Base-by-base conservation (phyloP, 768 basidiomycete genomes). In the Postia placenta region DNA sequence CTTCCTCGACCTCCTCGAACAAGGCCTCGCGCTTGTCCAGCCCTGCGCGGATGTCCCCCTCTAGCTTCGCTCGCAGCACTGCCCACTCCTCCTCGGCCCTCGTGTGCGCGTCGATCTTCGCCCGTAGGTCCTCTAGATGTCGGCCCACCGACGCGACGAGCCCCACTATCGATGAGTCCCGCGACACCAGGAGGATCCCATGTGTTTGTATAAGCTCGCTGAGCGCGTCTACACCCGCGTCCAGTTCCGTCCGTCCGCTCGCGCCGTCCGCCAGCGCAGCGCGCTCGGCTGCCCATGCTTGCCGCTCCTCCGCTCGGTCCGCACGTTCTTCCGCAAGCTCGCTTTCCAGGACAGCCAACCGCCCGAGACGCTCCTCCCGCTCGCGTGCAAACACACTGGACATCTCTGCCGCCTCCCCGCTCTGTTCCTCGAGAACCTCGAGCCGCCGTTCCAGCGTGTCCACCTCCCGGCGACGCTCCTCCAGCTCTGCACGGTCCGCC, bases 141-240 rank as follows among this genome's bases (percentile, higher is more conserved):
- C 54, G 45, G 15, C 49, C 54, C 5, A 70, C 49, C 3, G 64
- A 63, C 7, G 55, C 48, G 5, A 64, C 60, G 1, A 67, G 46
- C 1, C 48, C 62, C 5, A 33, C 43, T 1, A 69, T 47, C 2
- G 67, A 54, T 7, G 52, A 42, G 12, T 64, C 63, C 11, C 60
- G 56, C 5, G 64, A 60, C 39, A 70, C 75, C 19, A 80, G 64
- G n/a, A 73, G 71, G 55, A 89, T 72, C 14, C 71, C 73, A 58
- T 85, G 78, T 28, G 70, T 70, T 55, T 76, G 75, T 50, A 84
- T 72, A 53, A 90, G 65, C 4, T 52, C 60, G 42, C 72, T 74
- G 26, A 89, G 58, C 12, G 72, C 65, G 4, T 69, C 69, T 9
- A 75, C 60, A 7, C 76, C 75, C 2, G 71, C 67, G 41, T 80